Percentiles rank a stretch among this genome's conserved stretches.
phyloP scores from a whole-genome alignment of 169 alveolate species.

The Eimeria necatrix region DNA sequence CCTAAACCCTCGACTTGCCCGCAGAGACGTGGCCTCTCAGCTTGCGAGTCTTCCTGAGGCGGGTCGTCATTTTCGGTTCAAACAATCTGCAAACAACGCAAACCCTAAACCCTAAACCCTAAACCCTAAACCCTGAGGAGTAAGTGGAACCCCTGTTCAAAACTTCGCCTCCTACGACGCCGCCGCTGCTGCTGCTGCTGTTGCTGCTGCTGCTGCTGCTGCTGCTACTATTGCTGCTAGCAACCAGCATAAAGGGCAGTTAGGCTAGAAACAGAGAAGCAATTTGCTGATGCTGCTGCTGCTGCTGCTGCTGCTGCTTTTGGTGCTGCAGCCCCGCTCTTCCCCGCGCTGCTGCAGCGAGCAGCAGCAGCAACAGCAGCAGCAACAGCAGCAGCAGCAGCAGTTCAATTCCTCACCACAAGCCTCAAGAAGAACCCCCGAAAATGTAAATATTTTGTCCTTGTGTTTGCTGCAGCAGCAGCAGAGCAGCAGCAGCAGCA shows the following conservation, averaged over 20 bases:
- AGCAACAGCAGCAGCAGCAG: not conserved
- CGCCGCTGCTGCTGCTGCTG: not conserved
- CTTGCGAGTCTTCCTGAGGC: slow-evolving; percentile 97
- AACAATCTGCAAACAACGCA: not conserved
- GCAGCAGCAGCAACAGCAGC: not conserved
- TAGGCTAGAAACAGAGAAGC: not conserved
- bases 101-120: slow-evolving; percentile 1
- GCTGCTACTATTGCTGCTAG: not conserved
- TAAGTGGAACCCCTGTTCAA: too few species aligned
- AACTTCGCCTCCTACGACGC: not conserved
- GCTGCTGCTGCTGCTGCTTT: too few species aligned
- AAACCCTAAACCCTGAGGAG: not conserved
- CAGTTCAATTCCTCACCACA: not conserved
- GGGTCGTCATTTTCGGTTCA: slow-evolving; percentile 88
- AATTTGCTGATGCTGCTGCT: too few species aligned
- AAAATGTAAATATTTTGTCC: not conserved
- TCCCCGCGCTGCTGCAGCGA: too few species aligned
- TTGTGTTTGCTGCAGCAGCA: not conserved
- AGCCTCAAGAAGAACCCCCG: slow-evolving; percentile 32
- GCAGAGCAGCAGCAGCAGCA: slow-evolving; percentile 40
- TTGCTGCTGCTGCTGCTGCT: slow-evolving; percentile 11
- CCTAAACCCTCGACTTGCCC: slow-evolving; percentile 13
- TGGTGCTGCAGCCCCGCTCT: too few species aligned
- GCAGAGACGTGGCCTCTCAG: slow-evolving; percentile 99
- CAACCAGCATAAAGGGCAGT: not conserved